Evolutionary conservation across 345 rosid genomes (phyloP).

Genomic region (Eucalyptus brandiana): DNA sequence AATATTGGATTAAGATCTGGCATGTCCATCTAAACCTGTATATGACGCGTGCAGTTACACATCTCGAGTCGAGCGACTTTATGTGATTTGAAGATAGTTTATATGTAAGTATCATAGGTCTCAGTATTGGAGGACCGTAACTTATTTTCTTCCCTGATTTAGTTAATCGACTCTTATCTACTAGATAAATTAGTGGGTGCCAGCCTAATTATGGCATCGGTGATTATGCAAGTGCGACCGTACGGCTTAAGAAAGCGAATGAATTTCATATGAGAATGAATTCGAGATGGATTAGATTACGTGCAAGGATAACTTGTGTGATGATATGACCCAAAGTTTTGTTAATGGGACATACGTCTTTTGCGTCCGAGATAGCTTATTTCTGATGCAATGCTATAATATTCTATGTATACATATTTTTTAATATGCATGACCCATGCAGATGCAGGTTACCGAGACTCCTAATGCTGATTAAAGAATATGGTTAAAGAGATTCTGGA

Average conservation of each 20-base stretch:
- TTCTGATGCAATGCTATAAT: neutral
- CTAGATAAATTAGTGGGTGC: neutral
- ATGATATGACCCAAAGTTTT: neutral
- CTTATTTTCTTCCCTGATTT: neutral
- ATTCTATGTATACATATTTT: neutral
- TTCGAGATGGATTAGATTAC: neutral
- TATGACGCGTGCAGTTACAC: fast-evolving
- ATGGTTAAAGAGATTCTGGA: neutral
- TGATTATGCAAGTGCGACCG: neutral
- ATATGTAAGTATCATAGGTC: neutral
- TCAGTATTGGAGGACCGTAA: neutral
- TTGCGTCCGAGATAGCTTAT: neutral
- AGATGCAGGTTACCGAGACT: neutral
- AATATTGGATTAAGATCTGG: neutral
- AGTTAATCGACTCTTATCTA: neutral
- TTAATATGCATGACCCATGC: neutral
- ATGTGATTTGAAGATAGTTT: neutral
- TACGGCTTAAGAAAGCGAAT: neutral
- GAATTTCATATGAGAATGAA: neutral
- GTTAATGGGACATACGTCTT: neutral
- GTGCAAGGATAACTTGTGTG: neutral
- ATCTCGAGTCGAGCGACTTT: fast-evolving
- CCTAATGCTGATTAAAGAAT: neutral
- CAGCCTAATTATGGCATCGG: neutral
- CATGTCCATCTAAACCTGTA: neutral